These are phyloP conservation scores for Sphaceloma murrayae DNA, from an alignment of 2,329 filamentous ascomycete species.

Conservation along the genomic window DNA sequence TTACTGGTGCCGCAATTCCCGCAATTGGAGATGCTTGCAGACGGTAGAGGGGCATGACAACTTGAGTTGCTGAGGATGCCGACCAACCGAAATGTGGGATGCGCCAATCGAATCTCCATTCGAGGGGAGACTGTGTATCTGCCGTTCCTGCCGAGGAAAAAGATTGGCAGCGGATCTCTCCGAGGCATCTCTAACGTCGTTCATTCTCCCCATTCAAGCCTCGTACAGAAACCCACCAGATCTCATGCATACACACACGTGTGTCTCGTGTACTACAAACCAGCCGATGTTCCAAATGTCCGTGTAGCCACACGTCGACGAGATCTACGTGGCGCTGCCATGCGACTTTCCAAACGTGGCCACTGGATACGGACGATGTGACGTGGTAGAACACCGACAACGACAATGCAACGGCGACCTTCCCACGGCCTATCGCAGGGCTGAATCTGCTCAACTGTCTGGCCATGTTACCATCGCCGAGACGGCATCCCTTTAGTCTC, in stretches of 20 bases:
- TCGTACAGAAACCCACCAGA: background rate
- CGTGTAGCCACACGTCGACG: background rate
- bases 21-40: background rate
- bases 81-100: conserved; percentile 10
- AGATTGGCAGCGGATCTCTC: background rate
- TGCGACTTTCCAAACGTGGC: background rate
- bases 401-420: conserved; percentile 6
- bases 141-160: conserved; percentile 8
- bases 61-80: background rate
- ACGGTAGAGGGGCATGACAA: too few species aligned
- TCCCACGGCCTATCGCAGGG: conserved; percentile 9
- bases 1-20: conserved; percentile 9
- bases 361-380: background rate
- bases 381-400: conserved; percentile 6
- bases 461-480: background rate
- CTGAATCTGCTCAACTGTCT: conserved; percentile 1
- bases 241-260: too few species aligned
- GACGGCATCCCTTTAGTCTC: background rate
- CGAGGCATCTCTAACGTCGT: background rate
- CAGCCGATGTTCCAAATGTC: background rate
- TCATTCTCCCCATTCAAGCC: background rate
- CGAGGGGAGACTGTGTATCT: background rate
- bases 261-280: too few species aligned
- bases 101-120: background rate
- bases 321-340: background rate